Evolutionary conservation across 2,329 filamentous ascomycete genomes (phyloP).

Genomic region (Furcasterigmium furcatum): DNA sequence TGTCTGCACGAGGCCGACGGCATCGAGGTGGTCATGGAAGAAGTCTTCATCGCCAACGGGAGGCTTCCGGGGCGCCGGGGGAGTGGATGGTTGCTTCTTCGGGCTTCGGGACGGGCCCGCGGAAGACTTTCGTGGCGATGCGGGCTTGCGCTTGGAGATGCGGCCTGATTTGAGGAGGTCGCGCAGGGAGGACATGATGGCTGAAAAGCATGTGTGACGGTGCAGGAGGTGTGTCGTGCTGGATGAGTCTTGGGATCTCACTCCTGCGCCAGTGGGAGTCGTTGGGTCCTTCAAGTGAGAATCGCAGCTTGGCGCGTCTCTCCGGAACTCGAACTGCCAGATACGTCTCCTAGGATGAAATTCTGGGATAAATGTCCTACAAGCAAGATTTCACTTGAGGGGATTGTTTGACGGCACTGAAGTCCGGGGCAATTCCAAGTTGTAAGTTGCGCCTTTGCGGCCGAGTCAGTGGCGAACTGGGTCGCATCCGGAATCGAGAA

Average conservation of each 20-base stretch:
- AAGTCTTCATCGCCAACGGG: conserved; percentile 18
- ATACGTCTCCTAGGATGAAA: too few species aligned
- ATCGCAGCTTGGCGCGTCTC: too few species aligned
- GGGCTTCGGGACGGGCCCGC: neutral
- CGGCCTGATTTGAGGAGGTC: neutral
- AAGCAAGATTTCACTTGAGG: too few species aligned
- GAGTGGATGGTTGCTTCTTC: neutral
- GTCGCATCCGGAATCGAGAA: too few species aligned
- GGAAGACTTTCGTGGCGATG: neutral
- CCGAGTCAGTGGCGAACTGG: neutral
- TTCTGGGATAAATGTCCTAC: too few species aligned
- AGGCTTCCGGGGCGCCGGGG: conserved; percentile 12
- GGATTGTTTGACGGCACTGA: neutral
- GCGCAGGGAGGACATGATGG: neutral
- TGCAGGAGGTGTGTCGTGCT: too few species aligned
- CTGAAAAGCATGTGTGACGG: too few species aligned
- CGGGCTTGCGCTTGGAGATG: neutral
- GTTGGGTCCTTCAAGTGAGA: too few species aligned
- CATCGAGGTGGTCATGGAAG: conserved; percentile 51
- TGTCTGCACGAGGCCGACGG: conserved; percentile 53
- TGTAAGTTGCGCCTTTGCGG: neutral
- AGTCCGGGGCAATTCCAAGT: neutral
- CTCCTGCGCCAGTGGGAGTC: too few species aligned
- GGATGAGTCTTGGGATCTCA: too few species aligned
- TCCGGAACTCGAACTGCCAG: too few species aligned